A percentile compares a stretch with the other conserved stretches of the same genome.
phyloP scores from a whole-genome alignment of 345 rosid genomes.

The Pugionium cornutum region DNA sequence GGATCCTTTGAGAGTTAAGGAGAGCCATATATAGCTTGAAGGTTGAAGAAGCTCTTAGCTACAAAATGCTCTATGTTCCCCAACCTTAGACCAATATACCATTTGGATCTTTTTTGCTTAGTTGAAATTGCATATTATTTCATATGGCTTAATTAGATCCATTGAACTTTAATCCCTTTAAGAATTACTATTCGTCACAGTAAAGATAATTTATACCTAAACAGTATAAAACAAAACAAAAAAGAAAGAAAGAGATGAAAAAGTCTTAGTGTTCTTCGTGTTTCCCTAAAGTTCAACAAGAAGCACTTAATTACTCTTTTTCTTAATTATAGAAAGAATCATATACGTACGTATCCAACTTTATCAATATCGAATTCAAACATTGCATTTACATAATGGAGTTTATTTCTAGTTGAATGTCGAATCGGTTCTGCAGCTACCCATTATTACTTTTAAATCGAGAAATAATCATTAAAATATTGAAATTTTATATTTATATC shows the following conservation, averaged over 20 bases:
- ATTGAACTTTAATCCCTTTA: constrained; percentile 7
- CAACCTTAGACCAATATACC: constrained; percentile 26
- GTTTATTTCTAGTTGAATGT: not conserved
- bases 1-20: constrained; percentile 22
- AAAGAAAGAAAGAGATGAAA: not conserved
- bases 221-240: constrained; percentile 31
- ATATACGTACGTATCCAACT: constrained; percentile 23
- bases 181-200: not conserved
- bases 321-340: constrained; percentile 27
- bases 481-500: no score
- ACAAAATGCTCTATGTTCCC: constrained; percentile 28
- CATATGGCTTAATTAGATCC: constrained; percentile 18
- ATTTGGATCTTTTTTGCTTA: constrained; percentile 28
- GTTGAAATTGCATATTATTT: constrained; percentile 20
- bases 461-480: no score
- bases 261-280: constrained; percentile 25
- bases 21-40: constrained; percentile 33
- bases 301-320: constrained; percentile 24
- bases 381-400: not conserved
- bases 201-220: constrained; percentile 20
- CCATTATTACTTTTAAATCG: no score
- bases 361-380: constrained; percentile 22
- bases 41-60: constrained; percentile 24
- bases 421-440: no score
- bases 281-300: constrained; percentile 36